phyloP scores from a whole-genome alignment of 129 eudicot species.

The Kitagawia praeruptora region DNA sequence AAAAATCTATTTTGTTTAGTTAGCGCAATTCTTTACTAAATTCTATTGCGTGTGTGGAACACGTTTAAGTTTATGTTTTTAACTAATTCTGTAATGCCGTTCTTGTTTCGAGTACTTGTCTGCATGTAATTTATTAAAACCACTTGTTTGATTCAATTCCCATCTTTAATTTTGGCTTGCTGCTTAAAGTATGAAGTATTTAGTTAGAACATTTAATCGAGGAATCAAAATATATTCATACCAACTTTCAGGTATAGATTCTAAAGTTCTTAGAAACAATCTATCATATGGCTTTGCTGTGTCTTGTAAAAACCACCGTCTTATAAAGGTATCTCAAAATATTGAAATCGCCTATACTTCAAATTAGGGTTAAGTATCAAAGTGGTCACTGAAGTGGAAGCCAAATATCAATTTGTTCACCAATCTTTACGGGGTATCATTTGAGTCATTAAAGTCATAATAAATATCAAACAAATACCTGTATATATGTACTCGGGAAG shows the following conservation, averaged over 20 bases:
- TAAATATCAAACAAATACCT: too few species aligned
- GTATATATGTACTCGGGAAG: too few species aligned
- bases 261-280: neutral
- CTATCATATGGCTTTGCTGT: neutral
- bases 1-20: neutral
- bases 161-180: neutral
- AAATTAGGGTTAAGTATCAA: too few species aligned
- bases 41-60: neutral
- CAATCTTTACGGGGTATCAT: too few species aligned
- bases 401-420: too few species aligned
- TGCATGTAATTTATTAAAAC: neutral
- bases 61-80: neutral
- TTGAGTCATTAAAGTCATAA: too few species aligned
- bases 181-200: neutral
- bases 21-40: neutral
- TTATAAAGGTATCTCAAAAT: neutral
- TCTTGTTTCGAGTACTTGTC: neutral
- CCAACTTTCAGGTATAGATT: neutral
- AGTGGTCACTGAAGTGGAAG: too few species aligned
- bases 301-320: neutral
- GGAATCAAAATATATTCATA: neutral
- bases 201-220: neutral
- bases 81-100: neutral
- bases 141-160: neutral
- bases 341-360: neutral